phyloP scores from a whole-genome alignment of 2,329 filamentous ascomycete genomes.

The Hymenoscyphus repandus region DNA sequence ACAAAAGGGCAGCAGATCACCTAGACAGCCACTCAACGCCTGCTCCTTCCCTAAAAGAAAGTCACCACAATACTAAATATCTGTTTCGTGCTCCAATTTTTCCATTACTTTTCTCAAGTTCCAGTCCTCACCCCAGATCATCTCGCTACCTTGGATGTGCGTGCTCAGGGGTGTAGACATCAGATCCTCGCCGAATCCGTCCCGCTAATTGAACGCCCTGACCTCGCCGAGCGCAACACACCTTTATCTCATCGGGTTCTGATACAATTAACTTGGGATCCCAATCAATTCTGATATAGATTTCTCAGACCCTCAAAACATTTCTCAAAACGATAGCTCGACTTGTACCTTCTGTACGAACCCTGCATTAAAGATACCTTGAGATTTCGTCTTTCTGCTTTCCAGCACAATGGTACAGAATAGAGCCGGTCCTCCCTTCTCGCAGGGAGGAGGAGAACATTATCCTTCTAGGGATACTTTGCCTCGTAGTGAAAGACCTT shows the following conservation, averaged over 20 bases:
- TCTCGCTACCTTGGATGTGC: constrained; percentile 12
- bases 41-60: constrained; percentile 11
- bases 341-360: constrained; percentile 23
- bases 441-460: constrained; percentile 17
- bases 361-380: constrained; percentile 8
- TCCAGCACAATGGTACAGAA: constrained; percentile 23
- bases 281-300: constrained; percentile 17
- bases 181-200: constrained; percentile 13
- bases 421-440: constrained; percentile 10
- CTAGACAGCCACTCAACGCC: constrained; percentile 12
- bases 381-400: constrained; percentile 2
- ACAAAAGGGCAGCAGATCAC: constrained; percentile 21
- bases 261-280: constrained; percentile 23
- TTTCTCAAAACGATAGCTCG: constrained; percentile 32
- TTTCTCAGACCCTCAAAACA: constrained; percentile 15
- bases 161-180: constrained; percentile 14
- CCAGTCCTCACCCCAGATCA: constrained; percentile 1
- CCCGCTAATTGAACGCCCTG: constrained; percentile 13
- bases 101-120: constrained; percentile 12
- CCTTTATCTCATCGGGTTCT: constrained; percentile 14
- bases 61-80: constrained; percentile 6
- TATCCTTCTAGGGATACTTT: constrained; percentile 18
- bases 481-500: constrained; percentile 18
- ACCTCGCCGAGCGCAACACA: constrained; percentile 8
- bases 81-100: constrained; percentile 14